Conservation (phyloP, 179 eudicot species). For the Silene coronaria region DNA sequence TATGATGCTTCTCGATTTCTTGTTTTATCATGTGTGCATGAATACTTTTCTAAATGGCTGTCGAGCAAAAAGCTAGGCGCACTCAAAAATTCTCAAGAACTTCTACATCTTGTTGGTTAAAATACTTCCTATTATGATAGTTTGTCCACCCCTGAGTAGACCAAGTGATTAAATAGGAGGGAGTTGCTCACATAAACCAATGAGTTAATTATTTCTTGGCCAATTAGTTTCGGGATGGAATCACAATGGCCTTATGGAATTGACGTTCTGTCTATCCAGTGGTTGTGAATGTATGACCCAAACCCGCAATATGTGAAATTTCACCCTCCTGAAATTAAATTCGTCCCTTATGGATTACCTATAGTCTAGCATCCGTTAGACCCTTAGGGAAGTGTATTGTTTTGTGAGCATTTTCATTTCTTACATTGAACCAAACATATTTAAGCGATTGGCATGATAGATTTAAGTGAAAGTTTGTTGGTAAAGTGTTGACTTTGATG, state of each 20-base stretch:
- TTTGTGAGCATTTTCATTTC: not conserved
- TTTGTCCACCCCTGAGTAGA: too few relatives aligned
- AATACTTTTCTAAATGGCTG: not conserved
- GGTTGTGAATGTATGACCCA: too few relatives aligned
- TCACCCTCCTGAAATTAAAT: not conserved
- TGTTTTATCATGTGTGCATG: not conserved
- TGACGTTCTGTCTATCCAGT: too few relatives aligned
- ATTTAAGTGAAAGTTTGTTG: not conserved
- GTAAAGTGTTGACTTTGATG: slow-evolving; percentile 7
- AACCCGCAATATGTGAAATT: not conserved
- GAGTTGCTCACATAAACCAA: too few relatives aligned
- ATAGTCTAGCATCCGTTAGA: not conserved
- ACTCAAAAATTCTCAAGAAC: not conserved
- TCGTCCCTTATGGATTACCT: too few relatives aligned
- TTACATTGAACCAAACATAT: not conserved
- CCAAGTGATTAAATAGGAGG: too few relatives aligned
- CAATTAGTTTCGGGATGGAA: too few relatives aligned
- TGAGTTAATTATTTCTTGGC: too few relatives aligned
- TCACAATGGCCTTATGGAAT: too few relatives aligned
- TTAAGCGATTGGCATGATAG: not conserved
- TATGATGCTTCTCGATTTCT: slow-evolving; percentile 27
- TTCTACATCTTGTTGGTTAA: not conserved
- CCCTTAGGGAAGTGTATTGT: not conserved
- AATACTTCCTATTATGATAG: too few relatives aligned
- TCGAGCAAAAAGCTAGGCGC: not conserved